Conservation (phyloP, 2,329 filamentous ascomycete species). For the Mariannaea elegans region DNA sequence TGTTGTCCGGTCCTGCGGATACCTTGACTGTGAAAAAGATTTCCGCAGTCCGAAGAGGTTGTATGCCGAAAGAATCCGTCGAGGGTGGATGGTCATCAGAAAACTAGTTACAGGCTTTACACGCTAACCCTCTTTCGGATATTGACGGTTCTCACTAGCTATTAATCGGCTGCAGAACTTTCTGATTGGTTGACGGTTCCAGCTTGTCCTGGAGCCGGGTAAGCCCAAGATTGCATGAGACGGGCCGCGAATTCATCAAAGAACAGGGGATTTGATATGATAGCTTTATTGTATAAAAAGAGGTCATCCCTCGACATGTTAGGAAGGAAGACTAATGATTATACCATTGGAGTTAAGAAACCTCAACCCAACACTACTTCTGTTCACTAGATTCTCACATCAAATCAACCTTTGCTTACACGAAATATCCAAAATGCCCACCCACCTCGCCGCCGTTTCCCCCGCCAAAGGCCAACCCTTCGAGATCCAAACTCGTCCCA, state of each 20-base stretch:
- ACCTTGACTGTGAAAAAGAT: not conserved
- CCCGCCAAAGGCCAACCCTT: slow-evolving; percentile 48
- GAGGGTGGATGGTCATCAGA: not conserved
- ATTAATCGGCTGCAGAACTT: slow-evolving; percentile 30
- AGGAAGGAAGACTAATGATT: not conserved
- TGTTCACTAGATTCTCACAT: too few species aligned
- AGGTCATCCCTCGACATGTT: fast-evolving
- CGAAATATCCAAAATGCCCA: slow-evolving; percentile 44
- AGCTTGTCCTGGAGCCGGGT: too few species aligned
- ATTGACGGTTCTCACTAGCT: slow-evolving; percentile 35
- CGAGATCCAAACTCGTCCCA: slow-evolving; percentile 48
- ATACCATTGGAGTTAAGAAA: too few species aligned
- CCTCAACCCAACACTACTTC: too few species aligned
- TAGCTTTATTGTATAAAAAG: slow-evolving; percentile 30
- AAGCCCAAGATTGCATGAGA: too few species aligned
- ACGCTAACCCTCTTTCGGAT: slow-evolving; percentile 30
- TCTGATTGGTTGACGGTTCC: slow-evolving; percentile 45
- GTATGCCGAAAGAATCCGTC: not conserved
- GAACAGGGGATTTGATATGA: too few species aligned
- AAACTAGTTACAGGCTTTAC: not conserved
- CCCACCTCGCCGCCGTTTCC: slow-evolving; percentile 52
- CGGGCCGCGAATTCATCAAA: too few species aligned
- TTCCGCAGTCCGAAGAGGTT: not conserved
- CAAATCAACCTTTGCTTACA: too few species aligned
- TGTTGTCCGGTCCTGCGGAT: too few species aligned